Base-by-base conservation (phyloP, 495 filamentous ascomycete genomes). In the Hypoxylon subgilvum region DNA sequence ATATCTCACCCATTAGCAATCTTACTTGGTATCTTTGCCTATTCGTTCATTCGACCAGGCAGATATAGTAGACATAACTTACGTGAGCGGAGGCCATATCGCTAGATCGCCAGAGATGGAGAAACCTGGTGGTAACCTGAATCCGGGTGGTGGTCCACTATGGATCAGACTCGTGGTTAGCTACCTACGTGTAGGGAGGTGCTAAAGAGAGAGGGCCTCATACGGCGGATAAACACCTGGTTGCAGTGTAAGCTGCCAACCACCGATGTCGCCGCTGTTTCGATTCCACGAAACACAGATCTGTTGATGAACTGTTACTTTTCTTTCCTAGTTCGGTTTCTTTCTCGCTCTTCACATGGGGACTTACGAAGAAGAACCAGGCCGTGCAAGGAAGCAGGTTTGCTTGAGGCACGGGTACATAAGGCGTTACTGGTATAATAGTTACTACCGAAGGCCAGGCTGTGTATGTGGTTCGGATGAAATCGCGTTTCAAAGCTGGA, bases 321-420 rank as follows among this genome's bases (percentile, higher is more conserved):
- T 16, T 32, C 14, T 9, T 19, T 18, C 19, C 23, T 27, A 8
- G n/a, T n/a, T n/a, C n/a, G n/a, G n/a, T n/a, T n/a, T n/a, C 8
- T 4, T 27, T 27, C 23, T 19, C 10, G 6, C 5, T 46, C 43
- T 46, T 32, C 18, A 8, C 4, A 32, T 31, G 6, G 14, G 16
- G 9, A 46, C 43, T 31, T 32, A 46, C 43, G n/a, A 46, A 46
- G 25, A 46, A 46, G 43, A 46, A 46, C 43, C 43, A 46, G 13
- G 23, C 43, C 8, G 13, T 46, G 43, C 43, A 46, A 30, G 43
- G 43, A 19, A 46, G 2, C 3, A 46, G 23, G 22, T 22, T 31
- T 31, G 43, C 23, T 13, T 28, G 3, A 14, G 43, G 43, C 27
- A 9, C 43, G 9, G 43, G 43, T 13, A 46, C 43, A 18, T 22